A percentile compares a stretch with the other conserved stretches of the same genome.
phyloP scores from a whole-genome alignment of 768 basidiomycete species.

The Serendipita sp. region DNA sequence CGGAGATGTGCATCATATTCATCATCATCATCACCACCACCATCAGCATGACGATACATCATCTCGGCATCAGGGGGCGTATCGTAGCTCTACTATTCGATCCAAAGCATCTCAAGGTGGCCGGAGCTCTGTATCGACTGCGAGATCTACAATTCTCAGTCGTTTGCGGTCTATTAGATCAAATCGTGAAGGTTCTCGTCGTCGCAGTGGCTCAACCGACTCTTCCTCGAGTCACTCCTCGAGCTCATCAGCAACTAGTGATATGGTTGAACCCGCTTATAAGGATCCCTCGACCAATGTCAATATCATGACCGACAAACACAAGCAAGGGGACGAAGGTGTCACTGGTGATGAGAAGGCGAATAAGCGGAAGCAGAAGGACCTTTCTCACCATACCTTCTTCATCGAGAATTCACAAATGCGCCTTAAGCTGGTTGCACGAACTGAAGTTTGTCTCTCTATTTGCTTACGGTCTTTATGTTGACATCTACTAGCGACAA shows the following conservation, averaged over 20 bases:
- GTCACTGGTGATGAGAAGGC: conserved; percentile 31
- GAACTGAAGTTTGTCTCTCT: conserved; percentile 51
- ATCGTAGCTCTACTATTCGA: neutral
- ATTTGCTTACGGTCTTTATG: neutral
- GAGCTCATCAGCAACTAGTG: conserved; percentile 11
- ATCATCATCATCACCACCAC: neutral
- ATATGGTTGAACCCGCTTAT: conserved; percentile 5
- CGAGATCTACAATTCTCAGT: neutral
- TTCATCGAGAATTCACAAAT: conserved; percentile 86
- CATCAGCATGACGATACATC: neutral
- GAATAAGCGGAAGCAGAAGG: conserved; percentile 26
- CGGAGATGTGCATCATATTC: neutral
- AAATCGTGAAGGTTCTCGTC: conserved; percentile 16
- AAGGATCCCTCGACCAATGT: conserved; percentile 7
- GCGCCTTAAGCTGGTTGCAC: conserved; percentile 70
- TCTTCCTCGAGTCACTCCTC: conserved; percentile 22
- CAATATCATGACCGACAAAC: conserved; percentile 16
- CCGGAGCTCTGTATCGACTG: conserved; percentile 1
- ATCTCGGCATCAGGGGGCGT: neutral
- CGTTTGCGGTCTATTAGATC: conserved; percentile 7
- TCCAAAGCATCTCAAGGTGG: neutral
- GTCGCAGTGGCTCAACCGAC: conserved; percentile 18
- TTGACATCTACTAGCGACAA: conserved; percentile 44
- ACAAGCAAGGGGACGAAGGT: conserved; percentile 15
- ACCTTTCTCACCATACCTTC: conserved; percentile 87